Evolutionary conservation across 2,329 filamentous ascomycete species (phyloP), one percentile per base, ranked within the genome.

Genomic region (Xylaria sp.): DNA sequence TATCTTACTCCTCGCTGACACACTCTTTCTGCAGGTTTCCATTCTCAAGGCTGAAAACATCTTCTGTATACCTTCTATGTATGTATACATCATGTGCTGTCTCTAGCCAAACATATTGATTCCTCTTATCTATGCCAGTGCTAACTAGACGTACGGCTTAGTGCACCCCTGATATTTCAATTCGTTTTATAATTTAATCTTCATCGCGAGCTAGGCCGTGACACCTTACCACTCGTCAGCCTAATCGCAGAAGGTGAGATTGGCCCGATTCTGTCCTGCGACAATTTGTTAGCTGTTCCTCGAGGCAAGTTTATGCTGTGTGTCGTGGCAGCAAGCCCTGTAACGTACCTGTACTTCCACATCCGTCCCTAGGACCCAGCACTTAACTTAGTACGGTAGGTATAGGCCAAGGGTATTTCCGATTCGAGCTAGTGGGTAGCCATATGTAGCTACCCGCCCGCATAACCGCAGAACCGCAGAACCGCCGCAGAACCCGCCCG

Each of bases 391-490:
- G 9, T 54, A 54, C n/a, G 28, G 51, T 54, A 55, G 8, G 18
- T 31, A 55, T 13, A 55, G 9, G n/a, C 33, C 18, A 41, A 54
- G 52, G 28, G 23, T 56, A 65, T 59, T 70, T 54, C 65, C 65
- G 10, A 5, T 54, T 68, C 15, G 54, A 13, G 9, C 62, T 70
- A 68, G 65, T 31, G 25, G 20, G 12, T 51, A 43, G 41, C 67
- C 60, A 61, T 23, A 62, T 63, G 61, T 49, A 46, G 65, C 58
- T 62, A 64, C 61, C 65, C 61, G 65, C 39, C 67, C 64, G 60
- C 64, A 51, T 63, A 56, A 67, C 54, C 66, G 66, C 60, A 67
- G 25, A 52, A 52, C 49, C 49, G 49, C 49, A 58, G 39, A 43
- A 58, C 39, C 56, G 56, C 36, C 56, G 56, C 36, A 67, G 55